Evolutionary conservation across 2,329 filamentous ascomycete species (phyloP).

Genomic region (Seiridium unicorne): DNA sequence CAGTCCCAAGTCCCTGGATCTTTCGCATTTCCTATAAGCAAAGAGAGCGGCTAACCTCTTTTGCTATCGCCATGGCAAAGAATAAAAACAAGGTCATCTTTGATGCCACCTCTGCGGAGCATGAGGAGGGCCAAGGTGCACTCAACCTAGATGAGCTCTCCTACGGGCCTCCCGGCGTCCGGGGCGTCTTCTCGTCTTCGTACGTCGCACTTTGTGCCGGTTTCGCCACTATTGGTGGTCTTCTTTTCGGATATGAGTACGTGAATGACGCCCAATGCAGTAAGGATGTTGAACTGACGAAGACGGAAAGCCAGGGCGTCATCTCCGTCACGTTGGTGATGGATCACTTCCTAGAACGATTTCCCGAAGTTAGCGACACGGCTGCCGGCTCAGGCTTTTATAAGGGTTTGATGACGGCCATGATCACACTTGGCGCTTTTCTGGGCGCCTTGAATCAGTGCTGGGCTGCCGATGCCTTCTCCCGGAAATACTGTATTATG

Average conservation of each 20-base stretch:
- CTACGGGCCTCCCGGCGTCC: slow-evolving; percentile 8
- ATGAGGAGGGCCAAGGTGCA: background rate
- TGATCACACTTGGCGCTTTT: slow-evolving; percentile 57
- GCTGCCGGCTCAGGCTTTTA: slow-evolving; percentile 42
- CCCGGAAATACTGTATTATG: slow-evolving; percentile 51
- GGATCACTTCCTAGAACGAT: slow-evolving; percentile 46
- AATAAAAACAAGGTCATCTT: background rate
- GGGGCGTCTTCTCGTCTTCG: slow-evolving; percentile 8
- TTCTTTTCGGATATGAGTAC: slow-evolving; percentile 10
- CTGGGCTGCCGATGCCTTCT: slow-evolving; percentile 49
- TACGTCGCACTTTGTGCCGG: slow-evolving; percentile 10
- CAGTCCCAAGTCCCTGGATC: no score
- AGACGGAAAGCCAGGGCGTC: slow-evolving; percentile 39
- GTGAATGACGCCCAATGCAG: background rate
- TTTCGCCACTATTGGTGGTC: slow-evolving; percentile 10
- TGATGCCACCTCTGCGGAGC: slow-evolving; percentile 1
- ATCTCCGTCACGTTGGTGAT: slow-evolving; percentile 53
- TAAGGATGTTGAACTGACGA: background rate
- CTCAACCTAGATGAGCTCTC: slow-evolving; percentile 9
- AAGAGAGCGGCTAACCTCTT: background rate
- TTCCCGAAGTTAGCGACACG: slow-evolving; percentile 43
- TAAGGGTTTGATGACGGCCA: slow-evolving; percentile 28
- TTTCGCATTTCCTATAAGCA: background rate
- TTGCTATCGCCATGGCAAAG: background rate
- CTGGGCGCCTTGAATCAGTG: slow-evolving; percentile 46